A percentile compares a stretch with the other conserved stretches of the same genome.
phyloP scores from a whole-genome alignment of 1,284 basidiomycete genomes.

The Cutaneotrichosporon cutaneum region DNA sequence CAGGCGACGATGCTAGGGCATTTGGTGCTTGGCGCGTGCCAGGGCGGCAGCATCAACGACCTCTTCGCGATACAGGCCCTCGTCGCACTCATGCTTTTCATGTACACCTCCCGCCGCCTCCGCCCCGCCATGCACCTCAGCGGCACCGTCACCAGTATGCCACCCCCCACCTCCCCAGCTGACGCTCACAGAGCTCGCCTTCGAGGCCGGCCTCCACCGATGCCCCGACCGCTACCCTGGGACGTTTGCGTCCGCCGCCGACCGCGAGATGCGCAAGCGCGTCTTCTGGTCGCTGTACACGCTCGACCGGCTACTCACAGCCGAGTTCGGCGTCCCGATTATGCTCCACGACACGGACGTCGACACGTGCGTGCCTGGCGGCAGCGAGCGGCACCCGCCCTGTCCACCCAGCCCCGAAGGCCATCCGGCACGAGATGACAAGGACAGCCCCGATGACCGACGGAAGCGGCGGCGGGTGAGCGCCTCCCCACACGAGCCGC shows the following conservation, averaged over 20 bases:
- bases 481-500: not conserved
- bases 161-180: not conserved
- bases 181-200: conserved; percentile 29
- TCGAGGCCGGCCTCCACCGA: conserved; percentile 32
- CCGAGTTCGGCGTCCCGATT: conserved; percentile 32
- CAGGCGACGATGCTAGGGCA: conserved; percentile 20
- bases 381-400: conserved; percentile 16
- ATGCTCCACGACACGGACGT: conserved; percentile 33
- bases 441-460: not conserved
- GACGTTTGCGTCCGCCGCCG: conserved; percentile 17
- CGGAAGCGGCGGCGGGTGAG: not conserved
- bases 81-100: conserved; percentile 23
- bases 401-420: not conserved
- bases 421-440: not conserved
- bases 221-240: conserved; percentile 27
- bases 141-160: conserved; percentile 28
- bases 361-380: conserved; percentile 32
- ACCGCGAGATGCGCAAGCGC: conserved; percentile 30
- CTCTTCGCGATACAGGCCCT: conserved; percentile 32
- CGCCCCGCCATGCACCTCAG: conserved; percentile 32
- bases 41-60: conserved; percentile 24
- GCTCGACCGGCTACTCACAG: conserved; percentile 30
- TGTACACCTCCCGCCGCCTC: conserved; percentile 22
- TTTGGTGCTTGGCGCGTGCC: conserved; percentile 20
- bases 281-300: conserved; percentile 33